Conservation (phyloP, 139 green algal species). For the Ettlia oleoabundans region DNA sequence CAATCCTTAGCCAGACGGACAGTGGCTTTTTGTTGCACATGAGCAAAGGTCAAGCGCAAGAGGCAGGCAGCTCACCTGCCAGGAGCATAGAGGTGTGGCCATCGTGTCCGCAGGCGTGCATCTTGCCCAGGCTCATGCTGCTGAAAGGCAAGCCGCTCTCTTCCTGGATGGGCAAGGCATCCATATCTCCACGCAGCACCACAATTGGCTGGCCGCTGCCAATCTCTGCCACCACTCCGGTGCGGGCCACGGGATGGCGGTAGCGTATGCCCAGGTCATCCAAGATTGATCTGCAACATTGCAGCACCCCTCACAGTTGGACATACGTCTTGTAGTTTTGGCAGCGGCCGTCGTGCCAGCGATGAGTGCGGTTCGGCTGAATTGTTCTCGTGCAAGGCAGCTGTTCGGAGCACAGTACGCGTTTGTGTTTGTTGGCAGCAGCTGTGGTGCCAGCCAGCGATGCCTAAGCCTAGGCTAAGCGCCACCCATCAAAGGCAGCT, state of each 20-base stretch:
- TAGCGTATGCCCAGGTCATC: conserved; percentile 14
- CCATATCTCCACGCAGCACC: conserved; percentile 87
- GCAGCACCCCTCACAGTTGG: neutral
- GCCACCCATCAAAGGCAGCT: too few species aligned
- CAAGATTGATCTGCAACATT: too few species aligned
- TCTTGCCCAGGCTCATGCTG: conserved; percentile 46
- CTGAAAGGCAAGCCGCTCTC: conserved; percentile 39
- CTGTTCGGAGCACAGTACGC: too few species aligned
- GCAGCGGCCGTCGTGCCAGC: too few species aligned
- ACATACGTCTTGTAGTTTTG: neutral
- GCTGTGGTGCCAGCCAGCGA: too few species aligned
- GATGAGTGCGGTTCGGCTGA: too few species aligned
- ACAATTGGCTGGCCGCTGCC: conserved; percentile 70
- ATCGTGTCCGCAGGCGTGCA: conserved; percentile 95
- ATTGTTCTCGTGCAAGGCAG: too few species aligned
- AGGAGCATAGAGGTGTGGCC: conserved; percentile 86
- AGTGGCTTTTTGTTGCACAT: neutral
- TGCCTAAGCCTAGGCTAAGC: too few species aligned
- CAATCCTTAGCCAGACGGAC: too few species aligned
- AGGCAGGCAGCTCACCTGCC: conserved; percentile 46
- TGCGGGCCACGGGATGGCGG: conserved; percentile 61
- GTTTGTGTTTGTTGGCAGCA: too few species aligned
- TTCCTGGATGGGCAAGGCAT: conserved; percentile 84
- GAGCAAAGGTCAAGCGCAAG: too few species aligned
- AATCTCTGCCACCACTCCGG: conserved; percentile 81